Evolutionary conservation across 1,139 yeast genomes (phyloP), one percentile per base, ranked within the genome.

Genomic region (Torulaspora pretoriensis): DNA sequence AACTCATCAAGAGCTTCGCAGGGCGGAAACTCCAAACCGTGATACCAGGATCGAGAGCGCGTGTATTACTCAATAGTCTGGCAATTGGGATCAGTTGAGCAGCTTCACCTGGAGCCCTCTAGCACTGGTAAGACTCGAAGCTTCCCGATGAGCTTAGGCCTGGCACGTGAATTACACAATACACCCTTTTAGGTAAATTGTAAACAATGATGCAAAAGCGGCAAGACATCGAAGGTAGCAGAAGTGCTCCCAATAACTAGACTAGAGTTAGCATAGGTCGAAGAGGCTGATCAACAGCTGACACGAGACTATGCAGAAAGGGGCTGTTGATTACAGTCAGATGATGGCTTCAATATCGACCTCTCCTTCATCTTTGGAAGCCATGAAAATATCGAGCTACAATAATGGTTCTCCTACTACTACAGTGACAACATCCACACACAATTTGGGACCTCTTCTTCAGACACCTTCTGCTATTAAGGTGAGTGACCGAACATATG

Each of bases 181-280:
- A 29, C n/a, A 19, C 54, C 48, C 8, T 7, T 37, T 49, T 26
- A 10, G 49, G 54, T 10, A 36, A 45, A 37, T 26, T 27, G 43
- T 50, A 47, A 50, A 50, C 45, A 50, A 24, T 40, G 39, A 38
- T 35, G 38, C 47, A 35, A 22, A 42, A 43, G 38, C 41, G 35
- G 41, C 30, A 38, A 38, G 41, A 31, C 26, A 36, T 40, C 44
- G 39, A 43, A 32, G 3, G 33, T 29, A 41, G 32, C 35, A 35
- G 30, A 19, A 7, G 22, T 5, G 5, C 5, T 19, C 22, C 22
- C 3, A 38, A 25, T 33, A 24, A 44, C 32, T 22, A 22, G 30
- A 24, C 35, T 27, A 26, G 24, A 35, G 28, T 25, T 13, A 32
- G 16, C 24, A 4, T 29, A 14, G 30, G 4, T 24, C 5, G 7